Evolutionary conservation across 805 yeast species (phyloP), one percentile per base, ranked within the genome.

Genomic region (Candida mattraensis): DNA sequence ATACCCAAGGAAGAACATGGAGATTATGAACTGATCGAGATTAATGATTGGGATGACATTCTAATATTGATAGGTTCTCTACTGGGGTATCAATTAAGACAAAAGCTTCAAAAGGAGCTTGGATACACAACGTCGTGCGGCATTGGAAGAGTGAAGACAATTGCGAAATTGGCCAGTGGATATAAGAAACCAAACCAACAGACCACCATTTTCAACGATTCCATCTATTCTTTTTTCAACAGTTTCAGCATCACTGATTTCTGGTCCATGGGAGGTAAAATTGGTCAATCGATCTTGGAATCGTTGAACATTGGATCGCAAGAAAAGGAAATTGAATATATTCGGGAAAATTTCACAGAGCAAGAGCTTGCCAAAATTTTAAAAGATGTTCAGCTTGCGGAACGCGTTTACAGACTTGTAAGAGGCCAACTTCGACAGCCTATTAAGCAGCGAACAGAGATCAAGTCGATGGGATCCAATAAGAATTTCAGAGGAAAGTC

Each of bases 111-210:
- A 42, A 52, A 65, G 1, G 72, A 69, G 17, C 61, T 91, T 27
- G 83, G 84, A 3, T 93, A 86, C 54, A 86, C 91, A 0, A 87
- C 97, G 0, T 88, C 97, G 0, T 89, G 94, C 14, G 99, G 99
- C 0, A 60, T 93, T 1, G 83, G 85, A 0, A 66, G 82, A 11
- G 84, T 79, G 28, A 87, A 87, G 56, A 76, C 81, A 2, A 58
- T 89, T 10, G 88, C 96, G 1, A 93, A 93, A 55, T 61, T 93
- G 10, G 96, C 95, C 0, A 87, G 94, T 12, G 94, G 88, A 6
- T 80, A 69, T 51, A 72, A 73, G 31, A 93, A 93, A 51, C 99
- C 99, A 0, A 78, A 87, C 55, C 77, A 80, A 27, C 98, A 93
- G 56, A 87, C 97, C 0, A 69, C 86, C 3, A 69, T 93, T 0